Evolutionary conservation across 2,329 filamentous ascomycete species (phyloP).

Genomic region (Ceratocystis cubensis): DNA sequence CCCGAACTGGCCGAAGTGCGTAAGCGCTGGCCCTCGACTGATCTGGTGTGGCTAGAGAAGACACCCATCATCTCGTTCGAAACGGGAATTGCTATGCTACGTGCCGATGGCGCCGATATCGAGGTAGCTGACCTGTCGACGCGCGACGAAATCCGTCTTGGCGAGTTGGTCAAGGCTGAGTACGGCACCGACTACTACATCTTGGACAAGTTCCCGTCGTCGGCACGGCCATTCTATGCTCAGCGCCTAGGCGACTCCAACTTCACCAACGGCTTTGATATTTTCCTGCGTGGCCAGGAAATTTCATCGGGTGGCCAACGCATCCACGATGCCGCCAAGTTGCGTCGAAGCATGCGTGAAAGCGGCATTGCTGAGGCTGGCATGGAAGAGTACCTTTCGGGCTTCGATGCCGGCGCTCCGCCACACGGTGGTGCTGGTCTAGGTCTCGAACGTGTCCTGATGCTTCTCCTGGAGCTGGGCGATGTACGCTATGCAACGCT

Average conservation of each 20-base stretch:
- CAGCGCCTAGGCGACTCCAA: conserved; percentile 65
- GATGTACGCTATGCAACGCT: conserved; percentile 82
- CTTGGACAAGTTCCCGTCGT: conserved; percentile 79
- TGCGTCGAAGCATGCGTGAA: conserved; percentile 64
- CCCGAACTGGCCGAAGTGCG: conserved; percentile 69
- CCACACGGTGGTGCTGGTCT: conserved; percentile 86
- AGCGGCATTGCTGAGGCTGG: conserved; percentile 64
- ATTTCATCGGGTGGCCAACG: conserved; percentile 87
- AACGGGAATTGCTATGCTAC: conserved; percentile 69
- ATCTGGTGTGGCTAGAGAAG: conserved; percentile 75
- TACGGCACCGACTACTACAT: conserved; percentile 87
- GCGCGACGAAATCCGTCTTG: conserved; percentile 73
- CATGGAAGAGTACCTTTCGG: conserved; percentile 83
- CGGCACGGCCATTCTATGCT: conserved; percentile 80
- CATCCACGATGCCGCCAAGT: conserved; percentile 65
- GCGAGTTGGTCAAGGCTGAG: conserved; percentile 72
- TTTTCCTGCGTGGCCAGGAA: conserved; percentile 86
- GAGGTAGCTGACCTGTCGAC: conserved; percentile 69
- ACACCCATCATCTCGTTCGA: conserved; percentile 71
- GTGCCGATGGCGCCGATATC: conserved; percentile 63
- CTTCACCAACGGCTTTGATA: conserved; percentile 86
- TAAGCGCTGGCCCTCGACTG: conserved; percentile 71
- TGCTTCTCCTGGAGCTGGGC: conserved; percentile 72
- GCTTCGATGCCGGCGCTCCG: conserved; percentile 77
- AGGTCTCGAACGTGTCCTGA: conserved; percentile 76